Base-by-base conservation (phyloP, 1,139 yeast species). In the Taphrina flavorubra region DNA sequence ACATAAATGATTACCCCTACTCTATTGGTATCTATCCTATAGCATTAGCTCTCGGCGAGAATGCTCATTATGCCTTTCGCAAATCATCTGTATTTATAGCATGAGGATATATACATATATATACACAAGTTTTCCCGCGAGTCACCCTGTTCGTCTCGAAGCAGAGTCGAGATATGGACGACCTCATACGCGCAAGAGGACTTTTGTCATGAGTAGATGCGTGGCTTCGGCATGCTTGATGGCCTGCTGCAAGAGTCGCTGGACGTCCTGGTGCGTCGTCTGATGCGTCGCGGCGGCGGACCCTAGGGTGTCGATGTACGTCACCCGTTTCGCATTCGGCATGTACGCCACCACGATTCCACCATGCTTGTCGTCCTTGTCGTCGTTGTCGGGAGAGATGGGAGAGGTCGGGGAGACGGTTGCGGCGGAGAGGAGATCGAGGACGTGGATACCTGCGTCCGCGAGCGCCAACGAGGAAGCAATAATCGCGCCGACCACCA, bases 361-460 rank as follows among this genome's bases (percentile, higher is more conserved):
- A 13, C 20, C 31, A 3, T 13, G 2, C 20, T 36, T 16, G 16
- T 18, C 49, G n/a, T 16, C 49, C 25, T 20, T 31, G 4, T 40
- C 42, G 36, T 4, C 25, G n/a, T 18, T 7, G 18, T 46, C 6
- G 31, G 31, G 4, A 25, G 31, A 4, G 31, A 6, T 4, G 5
- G 5, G 11, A 20, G 51, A 13, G 51, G 51, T 46, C 16, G 25
- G n/a, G 18, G 25, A 16, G 51, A 44, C 16, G 51, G 46, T 31
- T 2, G 62, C 62, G 51, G 61, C 55, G 10, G 61, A n/a, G n/a
- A 63, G 56, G 14, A 63, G 55, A 36, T 63, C 67, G 46, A 5
- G 31, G 11, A 46, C 20, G 5, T 56, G 51, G 13, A 63, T 63
- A 4, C 61, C 61, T 13, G 67, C 67, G 46, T 53, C 67, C 11